These are phyloP conservation scores for Moesziomyces antarcticus DNA, from an alignment of 1,284 basidiomycete species.

Conservation along the genomic window DNA sequence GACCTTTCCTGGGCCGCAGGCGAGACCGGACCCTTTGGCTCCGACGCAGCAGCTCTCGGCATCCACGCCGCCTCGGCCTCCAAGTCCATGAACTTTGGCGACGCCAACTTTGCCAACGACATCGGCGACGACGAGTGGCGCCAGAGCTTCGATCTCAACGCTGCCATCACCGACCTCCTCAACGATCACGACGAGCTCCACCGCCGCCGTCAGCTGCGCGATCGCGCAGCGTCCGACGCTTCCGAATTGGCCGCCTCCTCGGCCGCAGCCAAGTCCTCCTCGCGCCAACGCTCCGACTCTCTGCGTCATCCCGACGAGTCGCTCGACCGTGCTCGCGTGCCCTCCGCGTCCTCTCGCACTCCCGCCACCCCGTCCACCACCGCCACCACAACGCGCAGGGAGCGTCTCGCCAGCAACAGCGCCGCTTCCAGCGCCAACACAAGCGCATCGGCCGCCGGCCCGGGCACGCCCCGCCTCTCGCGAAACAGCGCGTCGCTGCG, in stretches of 20 bases:
- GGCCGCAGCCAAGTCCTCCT: slow-evolving; percentile 4
- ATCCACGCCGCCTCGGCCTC: slow-evolving; percentile 23
- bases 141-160: slow-evolving; percentile 60
- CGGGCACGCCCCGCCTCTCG: slow-evolving; percentile 21
- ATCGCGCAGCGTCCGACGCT: slow-evolving; percentile 28
- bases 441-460: slow-evolving; percentile 2
- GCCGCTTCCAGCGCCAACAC: slow-evolving; percentile 7
- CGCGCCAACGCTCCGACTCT: slow-evolving; percentile 18
- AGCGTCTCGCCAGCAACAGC: slow-evolving; percentile 26
- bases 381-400: slow-evolving; percentile 13
- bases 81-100: slow-evolving; percentile 37
- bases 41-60: slow-evolving; percentile 16
- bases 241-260: slow-evolving; percentile 10
- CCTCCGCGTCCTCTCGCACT: slow-evolving; percentile 2
- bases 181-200: slow-evolving; percentile 54
- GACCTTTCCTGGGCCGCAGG: slow-evolving; percentile 60
- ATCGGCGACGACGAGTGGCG: slow-evolving; percentile 41
- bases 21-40: slow-evolving; percentile 59
- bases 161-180: slow-evolving; percentile 60
- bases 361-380: neutral
- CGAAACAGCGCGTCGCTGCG: slow-evolving; percentile 35
- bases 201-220: slow-evolving; percentile 38
- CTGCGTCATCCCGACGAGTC: slow-evolving; percentile 20
- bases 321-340: slow-evolving; percentile 1
- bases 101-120: slow-evolving; percentile 31